phyloP scores from a whole-genome alignment of 768 basidiomycete species.

The Rhodotorula sphaerocarpa region DNA sequence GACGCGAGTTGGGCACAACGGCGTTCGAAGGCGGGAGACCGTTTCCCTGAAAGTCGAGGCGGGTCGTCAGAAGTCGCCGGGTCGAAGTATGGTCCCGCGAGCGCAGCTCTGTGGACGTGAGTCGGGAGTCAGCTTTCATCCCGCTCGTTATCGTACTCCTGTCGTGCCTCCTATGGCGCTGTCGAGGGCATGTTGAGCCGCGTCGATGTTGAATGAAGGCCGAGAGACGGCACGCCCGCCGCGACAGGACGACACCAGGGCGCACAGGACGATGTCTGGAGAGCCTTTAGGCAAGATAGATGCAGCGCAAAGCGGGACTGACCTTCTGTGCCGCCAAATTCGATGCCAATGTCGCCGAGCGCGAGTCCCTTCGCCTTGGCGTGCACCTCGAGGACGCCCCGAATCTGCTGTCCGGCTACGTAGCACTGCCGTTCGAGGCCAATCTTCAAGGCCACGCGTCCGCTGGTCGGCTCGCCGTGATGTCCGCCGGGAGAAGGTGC shows the following conservation, averaged over 20 bases:
- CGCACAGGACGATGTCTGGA: too few relatives aligned
- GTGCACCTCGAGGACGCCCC: constrained; percentile 31
- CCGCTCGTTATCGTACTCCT: too few relatives aligned
- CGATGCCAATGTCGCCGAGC: constrained; percentile 35
- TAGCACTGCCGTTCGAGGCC: not conserved
- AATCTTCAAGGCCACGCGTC: not conserved
- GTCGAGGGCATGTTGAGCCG: too few relatives aligned
- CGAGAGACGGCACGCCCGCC: too few relatives aligned
- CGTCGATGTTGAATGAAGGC: too few relatives aligned
- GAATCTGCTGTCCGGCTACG: constrained; percentile 27
- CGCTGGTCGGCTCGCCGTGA: not conserved
- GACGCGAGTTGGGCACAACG: constrained; percentile 12
- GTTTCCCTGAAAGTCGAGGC: constrained; percentile 34
- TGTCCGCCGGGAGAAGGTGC: not conserved
- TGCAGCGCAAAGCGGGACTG: too few relatives aligned
- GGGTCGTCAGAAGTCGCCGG: constrained; percentile 30
- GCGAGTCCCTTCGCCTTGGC: constrained; percentile 22
- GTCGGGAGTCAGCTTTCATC: too few relatives aligned
- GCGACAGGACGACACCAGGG: too few relatives aligned
- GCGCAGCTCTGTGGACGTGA: constrained; percentile 31
- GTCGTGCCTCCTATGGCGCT: too few relatives aligned
- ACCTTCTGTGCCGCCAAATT: constrained; percentile 34
- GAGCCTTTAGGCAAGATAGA: too few relatives aligned
- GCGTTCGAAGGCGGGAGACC: constrained; percentile 36
- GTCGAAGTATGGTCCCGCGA: constrained; percentile 36